Conservation (phyloP, 2,329 filamentous ascomycete species). For the Coniochaeta sp. region DNA sequence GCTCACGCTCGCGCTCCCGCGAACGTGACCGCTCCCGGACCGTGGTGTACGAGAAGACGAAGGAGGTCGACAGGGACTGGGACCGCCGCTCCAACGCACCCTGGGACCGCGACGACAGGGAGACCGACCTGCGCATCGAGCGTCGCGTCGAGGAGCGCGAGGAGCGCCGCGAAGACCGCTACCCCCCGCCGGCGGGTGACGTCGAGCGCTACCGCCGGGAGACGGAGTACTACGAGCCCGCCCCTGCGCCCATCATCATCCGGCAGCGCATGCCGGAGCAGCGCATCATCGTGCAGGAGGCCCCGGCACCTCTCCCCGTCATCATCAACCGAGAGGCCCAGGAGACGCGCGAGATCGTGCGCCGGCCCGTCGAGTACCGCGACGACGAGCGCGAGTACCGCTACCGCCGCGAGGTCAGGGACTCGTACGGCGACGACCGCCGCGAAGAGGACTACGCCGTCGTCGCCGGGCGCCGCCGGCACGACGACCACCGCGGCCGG, state of each 20-base stretch:
- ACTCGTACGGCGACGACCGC: conserved; percentile 25
- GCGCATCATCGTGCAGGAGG: conserved; percentile 54
- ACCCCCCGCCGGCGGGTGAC: conserved; percentile 27
- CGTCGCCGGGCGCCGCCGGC: conserved; percentile 21
- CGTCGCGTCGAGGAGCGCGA: conserved; percentile 43
- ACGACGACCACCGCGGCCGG: conserved; percentile 28
- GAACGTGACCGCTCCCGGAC: conserved; percentile 22
- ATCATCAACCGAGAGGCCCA: conserved; percentile 10
- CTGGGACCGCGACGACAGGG: conserved; percentile 26
- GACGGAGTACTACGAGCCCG: conserved; percentile 53
- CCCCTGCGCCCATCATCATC: conserved; percentile 46
- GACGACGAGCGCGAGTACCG: conserved; percentile 42
- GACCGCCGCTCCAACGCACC: conserved; percentile 23
- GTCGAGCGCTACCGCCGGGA: conserved; percentile 54
- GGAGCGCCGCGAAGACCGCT: conserved; percentile 32
- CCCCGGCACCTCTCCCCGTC: conserved; percentile 40
- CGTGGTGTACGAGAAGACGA: conserved; percentile 35
- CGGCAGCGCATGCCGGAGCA: conserved; percentile 49
- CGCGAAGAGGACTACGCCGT: conserved; percentile 25
- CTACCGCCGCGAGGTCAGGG: conserved; percentile 38
- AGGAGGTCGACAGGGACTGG: conserved; percentile 31
- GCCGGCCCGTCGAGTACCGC: conserved; percentile 19
- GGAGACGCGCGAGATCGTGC: conserved; percentile 11
- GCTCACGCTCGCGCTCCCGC: no score
- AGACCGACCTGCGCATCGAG: conserved; percentile 41